Base-by-base conservation (phyloP, 768 basidiomycete genomes). In the Lactifluus hygrophoroides region DNA sequence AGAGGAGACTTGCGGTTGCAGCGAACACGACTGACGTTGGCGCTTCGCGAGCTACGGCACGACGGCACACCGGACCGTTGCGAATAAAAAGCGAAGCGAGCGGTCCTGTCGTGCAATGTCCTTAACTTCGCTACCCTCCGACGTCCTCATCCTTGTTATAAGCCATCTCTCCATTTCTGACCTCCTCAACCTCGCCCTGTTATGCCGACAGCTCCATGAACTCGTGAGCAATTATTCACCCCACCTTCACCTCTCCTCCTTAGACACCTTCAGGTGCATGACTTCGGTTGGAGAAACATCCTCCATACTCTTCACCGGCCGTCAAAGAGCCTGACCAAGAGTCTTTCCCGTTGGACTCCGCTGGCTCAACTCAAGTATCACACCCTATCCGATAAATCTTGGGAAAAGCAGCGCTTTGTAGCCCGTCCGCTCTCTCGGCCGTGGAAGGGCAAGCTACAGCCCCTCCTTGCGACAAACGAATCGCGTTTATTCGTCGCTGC, bases 401-500 rank as follows among this genome's bases (percentile, higher is more conserved):
- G 67, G 67, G 37, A 55, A 6, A 45, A 43, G 14, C 51, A 56
- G 40, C 50, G 47, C 16, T 66, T 68, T 43, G 57, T 63, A 46
- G 67, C 65, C 9, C 54, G 60, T 23, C 66, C 67, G 14, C 54
- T 68, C 42, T 57, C 59, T 28, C 57, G 48, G 10, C 61, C 67
- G 6, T 68, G 67, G 67, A 55, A 54, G 27, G 63, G 62, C 49
- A 70, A 64, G 52, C 61, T 65, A n/a, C 67, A 66, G 23, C 66
- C 69, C 17, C 48, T 67, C 1, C 53, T 70, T 23, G 66, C 69
- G 8, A 52, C 60, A 21, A 62, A 61, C 34, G 45, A 51, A 14
- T 65, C 64, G 14, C 58, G 67, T 1, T 47, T 69, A n/a, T 62
- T 69, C 43, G 69, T 70, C 16, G 69, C 65, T 3, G 67, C 64